phyloP scores from a whole-genome alignment of 129 eudicot genomes.

The Silybum marianum region DNA sequence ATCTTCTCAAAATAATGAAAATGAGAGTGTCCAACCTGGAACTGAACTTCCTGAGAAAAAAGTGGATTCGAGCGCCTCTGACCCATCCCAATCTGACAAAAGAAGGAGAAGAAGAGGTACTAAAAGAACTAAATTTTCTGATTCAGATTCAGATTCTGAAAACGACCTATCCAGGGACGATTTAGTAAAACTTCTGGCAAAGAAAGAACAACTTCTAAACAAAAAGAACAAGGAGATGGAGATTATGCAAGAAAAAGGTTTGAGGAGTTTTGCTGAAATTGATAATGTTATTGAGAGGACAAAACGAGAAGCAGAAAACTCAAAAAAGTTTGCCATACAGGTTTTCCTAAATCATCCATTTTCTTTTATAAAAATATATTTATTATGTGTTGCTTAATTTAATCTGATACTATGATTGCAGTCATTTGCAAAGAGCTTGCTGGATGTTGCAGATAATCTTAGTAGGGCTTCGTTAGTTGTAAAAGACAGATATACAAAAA shows the following conservation, averaged over 20 bases:
- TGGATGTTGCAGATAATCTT: slow-evolving; percentile 86
- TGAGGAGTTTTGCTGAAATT: slow-evolving; percentile 65
- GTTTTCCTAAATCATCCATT: slow-evolving; percentile 31
- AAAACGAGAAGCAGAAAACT: slow-evolving; percentile 75
- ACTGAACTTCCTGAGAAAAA: slow-evolving; percentile 34
- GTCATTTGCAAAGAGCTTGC: slow-evolving; percentile 72
- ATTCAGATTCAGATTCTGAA: slow-evolving; percentile 55
- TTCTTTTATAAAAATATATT: neutral
- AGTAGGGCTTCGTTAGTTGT: slow-evolving; percentile 72
- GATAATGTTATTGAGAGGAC: slow-evolving; percentile 74
- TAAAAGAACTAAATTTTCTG: slow-evolving; percentile 46
- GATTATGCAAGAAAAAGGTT: slow-evolving; percentile 61
- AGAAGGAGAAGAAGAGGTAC: slow-evolving; percentile 31
- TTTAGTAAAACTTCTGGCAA: slow-evolving; percentile 63
- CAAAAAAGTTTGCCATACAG: slow-evolving; percentile 87
- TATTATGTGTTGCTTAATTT: slow-evolving; percentile 16
- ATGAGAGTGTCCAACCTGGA: slow-evolving; percentile 12
- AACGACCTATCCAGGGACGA: slow-evolving; percentile 60
- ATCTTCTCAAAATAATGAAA: slow-evolving; percentile 52
- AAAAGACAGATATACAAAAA: slow-evolving; percentile 63
- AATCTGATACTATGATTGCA: slow-evolving; percentile 40
- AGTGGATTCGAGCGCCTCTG: slow-evolving; percentile 43
- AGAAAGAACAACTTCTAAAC: slow-evolving; percentile 59
- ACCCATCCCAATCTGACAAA: slow-evolving; percentile 26
- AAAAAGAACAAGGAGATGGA: slow-evolving; percentile 54